Percentiles rank a stretch among this genome's conserved stretches.
Conservation (phyloP, 441 rosid genomes). For the Adansonia gregorii region DNA sequence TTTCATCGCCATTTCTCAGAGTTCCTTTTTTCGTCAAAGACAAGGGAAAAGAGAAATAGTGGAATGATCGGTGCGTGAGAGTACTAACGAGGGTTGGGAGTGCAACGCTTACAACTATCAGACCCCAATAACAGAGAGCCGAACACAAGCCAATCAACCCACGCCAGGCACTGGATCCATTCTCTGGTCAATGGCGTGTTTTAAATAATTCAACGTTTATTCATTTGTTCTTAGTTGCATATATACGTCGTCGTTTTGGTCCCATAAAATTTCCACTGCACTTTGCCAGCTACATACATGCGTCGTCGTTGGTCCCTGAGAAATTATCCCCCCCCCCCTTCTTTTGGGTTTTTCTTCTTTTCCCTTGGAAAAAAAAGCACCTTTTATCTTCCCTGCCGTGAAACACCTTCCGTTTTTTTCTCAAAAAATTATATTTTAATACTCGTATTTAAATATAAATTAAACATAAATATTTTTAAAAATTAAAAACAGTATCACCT, state of each 20-base stretch:
- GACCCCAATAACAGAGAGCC: neutral
- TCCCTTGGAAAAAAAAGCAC: too few relatives aligned
- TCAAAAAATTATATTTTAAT: neutral
- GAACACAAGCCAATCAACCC: neutral
- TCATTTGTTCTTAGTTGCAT: neutral
- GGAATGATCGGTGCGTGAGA: neutral
- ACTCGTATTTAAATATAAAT: too few relatives aligned
- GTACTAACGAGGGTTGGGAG: neutral
- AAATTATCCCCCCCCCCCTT: too few relatives aligned
- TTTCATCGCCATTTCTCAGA: conserved; percentile 45
- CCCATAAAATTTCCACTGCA: neutral
- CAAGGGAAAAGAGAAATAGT: neutral
- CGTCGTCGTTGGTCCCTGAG: too few relatives aligned
- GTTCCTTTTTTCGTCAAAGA: neutral
- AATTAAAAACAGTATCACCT: too few relatives aligned
- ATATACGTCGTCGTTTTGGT: neutral
- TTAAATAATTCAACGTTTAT: neutral
- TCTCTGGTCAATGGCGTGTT: neutral
- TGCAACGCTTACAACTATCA: neutral
- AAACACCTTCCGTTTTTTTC: too few relatives aligned
- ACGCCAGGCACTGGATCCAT: neutral
- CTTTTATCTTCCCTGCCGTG: too few relatives aligned
- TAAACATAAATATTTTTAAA: too few relatives aligned
- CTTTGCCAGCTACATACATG: neutral
- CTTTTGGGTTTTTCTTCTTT: too few relatives aligned